These are phyloP conservation scores for Citrus cavaleriei DNA, from an alignment of 345 rosid genomes.

Conservation along the genomic window DNA sequence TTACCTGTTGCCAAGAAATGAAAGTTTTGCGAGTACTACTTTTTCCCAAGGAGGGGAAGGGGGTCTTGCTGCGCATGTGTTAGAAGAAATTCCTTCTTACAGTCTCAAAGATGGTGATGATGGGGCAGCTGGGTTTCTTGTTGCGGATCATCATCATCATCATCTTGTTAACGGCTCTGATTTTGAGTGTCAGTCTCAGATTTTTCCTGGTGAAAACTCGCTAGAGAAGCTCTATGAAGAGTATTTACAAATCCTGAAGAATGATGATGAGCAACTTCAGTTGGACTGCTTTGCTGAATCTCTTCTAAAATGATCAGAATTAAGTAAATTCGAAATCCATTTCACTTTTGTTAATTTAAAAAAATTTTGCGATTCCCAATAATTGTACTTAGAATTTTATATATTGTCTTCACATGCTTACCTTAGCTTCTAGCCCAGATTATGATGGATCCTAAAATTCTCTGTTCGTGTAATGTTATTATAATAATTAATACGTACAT, in stretches of 20 bases:
- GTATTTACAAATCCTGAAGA: slow-evolving; percentile 37
- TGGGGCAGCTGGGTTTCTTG: slow-evolving; percentile 15
- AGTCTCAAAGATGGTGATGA: slow-evolving; percentile 2
- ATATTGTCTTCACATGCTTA: slow-evolving; percentile 12
- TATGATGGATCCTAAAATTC: too few relatives aligned
- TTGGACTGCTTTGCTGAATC: slow-evolving; percentile 34
- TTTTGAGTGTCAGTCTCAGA: slow-evolving; percentile 23
- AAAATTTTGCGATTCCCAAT: neutral
- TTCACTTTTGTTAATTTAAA: neutral
- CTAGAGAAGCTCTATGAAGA: slow-evolving; percentile 43
- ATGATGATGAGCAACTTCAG: slow-evolving; percentile 26
- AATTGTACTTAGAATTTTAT: neutral
- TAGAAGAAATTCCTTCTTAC: slow-evolving; percentile 9
- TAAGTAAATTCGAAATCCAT: neutral
- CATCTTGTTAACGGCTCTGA: slow-evolving; percentile 21
- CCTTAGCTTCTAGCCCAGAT: neutral
- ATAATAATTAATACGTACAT: too few relatives aligned
- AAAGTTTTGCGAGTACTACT: slow-evolving; percentile 20
- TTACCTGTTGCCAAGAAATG: slow-evolving; percentile 26
- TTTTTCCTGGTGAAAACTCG: slow-evolving; percentile 3
- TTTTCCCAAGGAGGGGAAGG: slow-evolving; percentile 13
- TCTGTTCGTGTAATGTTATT: too few relatives aligned
- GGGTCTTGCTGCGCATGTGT: neutral
- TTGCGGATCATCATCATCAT: neutral
- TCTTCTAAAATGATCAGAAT: slow-evolving; percentile 13